Conservation (phyloP, 176 grass and related monocot species). For the Chrysopogon serrulatus region DNA sequence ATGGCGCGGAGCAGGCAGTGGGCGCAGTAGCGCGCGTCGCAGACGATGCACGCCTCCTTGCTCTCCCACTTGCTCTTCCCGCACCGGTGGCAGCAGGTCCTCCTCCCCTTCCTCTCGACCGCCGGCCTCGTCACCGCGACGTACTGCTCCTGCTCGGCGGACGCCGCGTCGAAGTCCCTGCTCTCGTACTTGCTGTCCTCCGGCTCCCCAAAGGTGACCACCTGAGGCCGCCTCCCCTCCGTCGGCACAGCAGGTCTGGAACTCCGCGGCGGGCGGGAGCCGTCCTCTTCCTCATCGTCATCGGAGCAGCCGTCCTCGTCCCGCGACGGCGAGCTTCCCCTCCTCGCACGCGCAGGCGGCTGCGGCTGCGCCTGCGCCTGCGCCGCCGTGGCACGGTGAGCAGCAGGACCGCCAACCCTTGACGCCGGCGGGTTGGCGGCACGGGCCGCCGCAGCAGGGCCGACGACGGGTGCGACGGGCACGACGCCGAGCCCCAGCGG, state of each 20-base stretch:
- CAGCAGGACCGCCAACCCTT: not conserved
- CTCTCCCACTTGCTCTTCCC: slow-evolving; percentile 88
- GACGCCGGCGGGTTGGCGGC: slow-evolving; percentile 30
- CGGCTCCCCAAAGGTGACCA: slow-evolving; percentile 62
- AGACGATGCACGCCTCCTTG: slow-evolving; percentile 88
- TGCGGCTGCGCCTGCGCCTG: too few relatives aligned
- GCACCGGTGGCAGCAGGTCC: slow-evolving; percentile 48
- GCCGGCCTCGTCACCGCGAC: slow-evolving; percentile 50
- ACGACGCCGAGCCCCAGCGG: slow-evolving; percentile 19
- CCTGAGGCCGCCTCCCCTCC: slow-evolving; percentile 22
- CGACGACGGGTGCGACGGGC: slow-evolving; percentile 46
- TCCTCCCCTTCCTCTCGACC: slow-evolving; percentile 45
- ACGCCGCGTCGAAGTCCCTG: slow-evolving; percentile 41
- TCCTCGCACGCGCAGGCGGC: not conserved
- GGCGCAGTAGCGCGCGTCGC: slow-evolving; percentile 63
- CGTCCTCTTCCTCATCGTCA: not conserved
- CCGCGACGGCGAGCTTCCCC: slow-evolving; percentile 15
- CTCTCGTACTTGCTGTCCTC: slow-evolving; percentile 46
- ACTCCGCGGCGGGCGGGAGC: not conserved
- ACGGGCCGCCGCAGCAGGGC: slow-evolving; percentile 12
- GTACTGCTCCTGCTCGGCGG: slow-evolving; percentile 36
- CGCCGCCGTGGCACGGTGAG: not conserved
- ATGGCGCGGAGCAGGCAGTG: slow-evolving; percentile 84
- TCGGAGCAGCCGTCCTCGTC: not conserved
- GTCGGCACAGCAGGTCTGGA: not conserved